phyloP scores from a whole-genome alignment of 2,329 filamentous ascomycete species.

The Diaporthe helianthi region DNA sequence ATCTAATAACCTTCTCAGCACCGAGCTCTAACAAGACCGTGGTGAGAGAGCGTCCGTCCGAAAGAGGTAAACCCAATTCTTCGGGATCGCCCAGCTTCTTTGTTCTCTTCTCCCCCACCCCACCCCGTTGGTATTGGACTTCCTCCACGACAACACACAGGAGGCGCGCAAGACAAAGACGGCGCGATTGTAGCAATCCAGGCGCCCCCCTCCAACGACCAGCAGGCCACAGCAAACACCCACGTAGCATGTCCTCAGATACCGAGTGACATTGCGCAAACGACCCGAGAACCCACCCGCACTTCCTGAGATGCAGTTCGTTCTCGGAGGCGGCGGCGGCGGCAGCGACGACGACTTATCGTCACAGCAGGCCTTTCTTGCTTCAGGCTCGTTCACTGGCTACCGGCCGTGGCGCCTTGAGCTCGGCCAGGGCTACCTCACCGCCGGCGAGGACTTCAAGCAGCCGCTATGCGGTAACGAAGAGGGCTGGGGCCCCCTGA shows the following conservation, averaged over 20 bases:
- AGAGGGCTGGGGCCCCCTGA: conserved; percentile 96
- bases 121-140: neutral
- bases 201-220: neutral
- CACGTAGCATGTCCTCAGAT: conserved; percentile 27
- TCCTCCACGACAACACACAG: neutral
- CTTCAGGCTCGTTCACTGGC: conserved; percentile 68
- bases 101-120: neutral
- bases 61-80: conserved; percentile 13
- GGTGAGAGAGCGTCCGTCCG: conserved; percentile 19
- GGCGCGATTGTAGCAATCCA: neutral
- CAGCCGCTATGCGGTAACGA: conserved; percentile 86
- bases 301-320: conserved; percentile 31
- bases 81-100: neutral
- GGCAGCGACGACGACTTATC: conserved; percentile 15
- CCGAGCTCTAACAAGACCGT: conserved; percentile 1
- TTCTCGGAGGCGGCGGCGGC: conserved; percentile 30
- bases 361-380: conserved; percentile 42
- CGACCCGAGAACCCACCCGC: conserved; percentile 9
- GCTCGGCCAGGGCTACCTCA: conserved; percentile 68
- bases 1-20: conserved; percentile 13
- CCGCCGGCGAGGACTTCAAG: conserved; percentile 52
- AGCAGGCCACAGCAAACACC: neutral
- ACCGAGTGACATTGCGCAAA: conserved; percentile 20
- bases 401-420: conserved; percentile 54
- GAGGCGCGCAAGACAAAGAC: neutral